Evolutionary conservation across 2,329 filamentous ascomycete genomes (phyloP).

Genomic region (Talaromyces pinophilus): DNA sequence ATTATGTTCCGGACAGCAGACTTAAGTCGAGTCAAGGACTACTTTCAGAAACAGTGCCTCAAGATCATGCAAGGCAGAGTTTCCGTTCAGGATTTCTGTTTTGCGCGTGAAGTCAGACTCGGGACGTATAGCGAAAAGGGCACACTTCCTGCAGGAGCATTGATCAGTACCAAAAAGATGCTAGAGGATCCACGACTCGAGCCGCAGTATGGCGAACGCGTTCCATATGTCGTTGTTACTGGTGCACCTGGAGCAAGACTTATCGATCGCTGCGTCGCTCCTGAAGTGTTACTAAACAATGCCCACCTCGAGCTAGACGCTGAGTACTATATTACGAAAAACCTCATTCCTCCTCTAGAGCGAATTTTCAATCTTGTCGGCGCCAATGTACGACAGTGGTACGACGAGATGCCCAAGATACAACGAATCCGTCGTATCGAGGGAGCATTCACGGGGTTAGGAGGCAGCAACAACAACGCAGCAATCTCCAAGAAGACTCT

Average conservation of each 20-base stretch:
- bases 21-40: slow-evolving; percentile 81
- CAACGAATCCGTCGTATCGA: slow-evolving; percentile 71
- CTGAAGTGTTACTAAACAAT: slow-evolving; percentile 76
- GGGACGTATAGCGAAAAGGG: slow-evolving; percentile 84
- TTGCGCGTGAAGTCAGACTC: slow-evolving; percentile 86
- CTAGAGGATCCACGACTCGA: slow-evolving; percentile 81
- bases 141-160: slow-evolving; percentile 77
- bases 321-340: slow-evolving; percentile 96
- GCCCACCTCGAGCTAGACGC: slow-evolving; percentile 81
- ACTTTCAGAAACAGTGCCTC: slow-evolving; percentile 84
- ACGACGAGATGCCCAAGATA: slow-evolving; percentile 93
- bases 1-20: slow-evolving; percentile 88
- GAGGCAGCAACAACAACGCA: slow-evolving; percentile 26
- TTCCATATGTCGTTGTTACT: slow-evolving; percentile 90
- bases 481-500: slow-evolving; percentile 65
- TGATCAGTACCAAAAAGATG: slow-evolving; percentile 86
- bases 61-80: slow-evolving; percentile 91
- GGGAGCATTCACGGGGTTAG: slow-evolving; percentile 31
- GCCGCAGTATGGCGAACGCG: slow-evolving; percentile 90
- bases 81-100: slow-evolving; percentile 93
- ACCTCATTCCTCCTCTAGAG: slow-evolving; percentile 90
- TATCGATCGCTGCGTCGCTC: slow-evolving; percentile 85
- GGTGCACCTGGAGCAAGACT: slow-evolving; percentile 83
- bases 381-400: slow-evolving; percentile 87
- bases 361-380: slow-evolving; percentile 96